phyloP scores from a whole-genome alignment of 2,329 filamentous ascomycete species.

The Amauroascus niger region DNA sequence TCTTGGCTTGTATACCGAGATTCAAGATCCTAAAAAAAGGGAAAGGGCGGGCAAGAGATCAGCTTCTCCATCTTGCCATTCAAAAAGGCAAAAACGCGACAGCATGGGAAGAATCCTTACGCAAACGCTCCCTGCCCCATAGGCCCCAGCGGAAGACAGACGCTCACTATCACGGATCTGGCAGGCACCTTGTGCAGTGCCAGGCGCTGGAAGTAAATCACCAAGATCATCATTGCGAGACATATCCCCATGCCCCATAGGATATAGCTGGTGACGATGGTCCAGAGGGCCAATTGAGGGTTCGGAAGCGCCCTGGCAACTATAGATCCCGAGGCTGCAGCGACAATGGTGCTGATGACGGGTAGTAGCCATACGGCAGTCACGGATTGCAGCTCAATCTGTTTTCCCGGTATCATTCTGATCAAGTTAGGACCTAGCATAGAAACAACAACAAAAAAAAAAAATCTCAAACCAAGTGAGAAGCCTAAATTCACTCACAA shows the following conservation, averaged over 20 bases:
- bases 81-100: too few relatives aligned
- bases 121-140: conserved; percentile 57
- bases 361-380: conserved; percentile 59
- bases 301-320: conserved; percentile 51
- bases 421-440: background rate
- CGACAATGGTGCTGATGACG: conserved; percentile 58
- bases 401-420: conserved; percentile 27
- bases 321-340: conserved; percentile 53
- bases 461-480: too few relatives aligned
- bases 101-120: too few relatives aligned
- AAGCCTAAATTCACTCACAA: conserved; percentile 33
- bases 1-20: conserved; percentile 40
- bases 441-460: too few relatives aligned
- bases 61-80: too few relatives aligned
- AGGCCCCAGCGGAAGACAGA: conserved; percentile 59
- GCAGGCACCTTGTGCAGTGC: conserved; percentile 59
- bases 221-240: conserved; percentile 54
- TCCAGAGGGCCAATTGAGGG: conserved; percentile 49
- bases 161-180: conserved; percentile 57
- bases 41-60: background rate
- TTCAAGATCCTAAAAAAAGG: conserved; percentile 36
- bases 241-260: conserved; percentile 59
- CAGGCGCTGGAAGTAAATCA: conserved; percentile 60
- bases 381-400: conserved; percentile 47
- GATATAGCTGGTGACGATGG: conserved; percentile 56